A percentile compares a stretch with the other conserved stretches of the same genome.
Conservation (phyloP, 371 early-diverging fungal genomes). For the Mucor circinelloides region DNA sequence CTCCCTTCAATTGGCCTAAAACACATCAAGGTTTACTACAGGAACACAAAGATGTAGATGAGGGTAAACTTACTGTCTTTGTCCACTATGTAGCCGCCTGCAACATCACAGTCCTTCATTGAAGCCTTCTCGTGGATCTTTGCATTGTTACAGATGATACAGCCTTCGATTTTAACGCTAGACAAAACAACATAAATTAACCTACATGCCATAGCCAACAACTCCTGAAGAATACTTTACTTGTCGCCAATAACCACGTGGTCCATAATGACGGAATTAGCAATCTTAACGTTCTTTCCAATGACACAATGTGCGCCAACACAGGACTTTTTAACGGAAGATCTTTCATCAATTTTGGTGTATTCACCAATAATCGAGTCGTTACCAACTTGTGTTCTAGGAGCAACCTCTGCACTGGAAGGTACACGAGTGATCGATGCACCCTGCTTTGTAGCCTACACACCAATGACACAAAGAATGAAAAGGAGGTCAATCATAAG, state of each 20-base stretch:
- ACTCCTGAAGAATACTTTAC: constrained; percentile 47
- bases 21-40: neutral
- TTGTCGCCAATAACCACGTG: constrained; percentile 85
- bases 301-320: constrained; percentile 91
- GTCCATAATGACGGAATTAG: constrained; percentile 93
- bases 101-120: constrained; percentile 94
- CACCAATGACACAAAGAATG: neutral
- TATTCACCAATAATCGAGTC: constrained; percentile 92
- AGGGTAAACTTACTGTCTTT: constrained; percentile 62
- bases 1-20: constrained; percentile 52
- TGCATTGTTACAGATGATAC: constrained; percentile 83
- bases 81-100: constrained; percentile 68
- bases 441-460: constrained; percentile 62
- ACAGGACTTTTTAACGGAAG: constrained; percentile 89
- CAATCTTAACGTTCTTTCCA: constrained; percentile 94
- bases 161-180: constrained; percentile 89
- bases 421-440: constrained; percentile 58
- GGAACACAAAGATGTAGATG: neutral
- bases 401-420: constrained; percentile 64
- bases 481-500: neutral
- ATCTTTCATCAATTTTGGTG: constrained; percentile 88
- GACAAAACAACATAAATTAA: constrained; percentile 14
- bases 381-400: constrained; percentile 80
- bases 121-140: constrained; percentile 74
- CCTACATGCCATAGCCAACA: neutral